These are phyloP conservation scores for Rhynchosporium graminicola DNA, from an alignment of 2,329 filamentous ascomycete species.

Conservation along the genomic window DNA sequence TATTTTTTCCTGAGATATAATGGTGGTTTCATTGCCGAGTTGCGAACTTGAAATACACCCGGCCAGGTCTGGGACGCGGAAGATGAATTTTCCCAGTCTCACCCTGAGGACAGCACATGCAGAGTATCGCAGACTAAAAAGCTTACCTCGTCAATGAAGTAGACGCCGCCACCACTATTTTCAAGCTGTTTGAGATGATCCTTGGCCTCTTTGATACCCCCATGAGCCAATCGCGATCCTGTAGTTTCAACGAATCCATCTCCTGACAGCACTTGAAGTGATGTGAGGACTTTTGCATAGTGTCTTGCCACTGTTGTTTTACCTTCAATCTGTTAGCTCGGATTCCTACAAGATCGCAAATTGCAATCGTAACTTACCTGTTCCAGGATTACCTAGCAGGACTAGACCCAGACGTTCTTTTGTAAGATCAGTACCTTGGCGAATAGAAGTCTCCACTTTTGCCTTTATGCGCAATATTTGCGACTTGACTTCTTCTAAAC, in stretches of 20 bases:
- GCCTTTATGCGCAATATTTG: constrained; percentile 63
- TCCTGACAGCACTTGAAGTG: constrained; percentile 63
- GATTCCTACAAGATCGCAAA: no score
- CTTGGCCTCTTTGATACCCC: constrained; percentile 60
- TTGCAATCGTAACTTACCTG: constrained; percentile 49
- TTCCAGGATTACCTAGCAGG: constrained; percentile 74
- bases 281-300: constrained; percentile 65
- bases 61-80: no score
- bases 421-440: constrained; percentile 57
- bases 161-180: constrained; percentile 65
- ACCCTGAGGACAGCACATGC: background rate
- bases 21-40: no score
- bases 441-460: constrained; percentile 59
- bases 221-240: constrained; percentile 64
- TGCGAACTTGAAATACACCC: no score
- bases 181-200: constrained; percentile 57
- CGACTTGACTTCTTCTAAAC: constrained; percentile 68
- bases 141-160: constrained; percentile 64
- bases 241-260: constrained; percentile 64
- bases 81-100: no score
- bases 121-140: background rate
- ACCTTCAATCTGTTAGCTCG: constrained; percentile 60
- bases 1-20: no score
- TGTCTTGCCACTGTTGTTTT: constrained; percentile 71
- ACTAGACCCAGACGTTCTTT: constrained; percentile 62